Evolutionary conservation across 192 early-diverging fungal genomes (phyloP), one percentile per base, ranked within the genome.

Genomic region (Rhizophagus prolifer): DNA sequence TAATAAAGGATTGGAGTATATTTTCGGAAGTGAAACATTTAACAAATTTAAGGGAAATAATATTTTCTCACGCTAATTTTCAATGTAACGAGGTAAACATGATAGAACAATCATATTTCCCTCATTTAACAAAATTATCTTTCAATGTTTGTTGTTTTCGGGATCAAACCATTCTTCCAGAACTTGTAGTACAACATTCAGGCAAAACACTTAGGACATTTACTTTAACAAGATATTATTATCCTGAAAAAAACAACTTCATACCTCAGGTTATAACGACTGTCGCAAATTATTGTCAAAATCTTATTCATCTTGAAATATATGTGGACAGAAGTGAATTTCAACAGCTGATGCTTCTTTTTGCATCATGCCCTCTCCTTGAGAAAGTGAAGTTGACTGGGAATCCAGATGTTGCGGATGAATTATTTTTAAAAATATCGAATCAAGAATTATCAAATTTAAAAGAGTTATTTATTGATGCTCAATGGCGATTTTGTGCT

Each of bases 281-380:
- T 7, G 63, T 65, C 13, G 63, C 63, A 31, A 65, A 36, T 31
- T 65, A 65, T 65, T 65, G 63, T 65, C 63, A 26, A 21, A 65
- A 65, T 65, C 13, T 65, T 31, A 31, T 65, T 4, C 28, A 65
- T 16, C 31, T 65, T 30, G 63, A 65, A 8, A 31, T 31, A 31
- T 30, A 19, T 19, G 30, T 34, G 4, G 19, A 26, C 7, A 65
- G 30, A 34, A 31, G 19, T 36, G 63, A 65, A 34, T 65, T 65
- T 31, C 28, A 26, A 19, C 63, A 65, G 16, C 19, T 65, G 19
- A 16, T 31, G 31, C 19, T 65, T 31, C 30, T 65, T 31, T 65
- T 65, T 28, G 63, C 63, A 30, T 65, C 63, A 65, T 65, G 63
- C 36, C 63, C 25, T 31, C 63, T 31, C 31, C 16, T 65, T 19